Evolutionary conservation across 441 rosid species (phyloP).

Genomic region (Arabidopsis hybrid): DNA sequence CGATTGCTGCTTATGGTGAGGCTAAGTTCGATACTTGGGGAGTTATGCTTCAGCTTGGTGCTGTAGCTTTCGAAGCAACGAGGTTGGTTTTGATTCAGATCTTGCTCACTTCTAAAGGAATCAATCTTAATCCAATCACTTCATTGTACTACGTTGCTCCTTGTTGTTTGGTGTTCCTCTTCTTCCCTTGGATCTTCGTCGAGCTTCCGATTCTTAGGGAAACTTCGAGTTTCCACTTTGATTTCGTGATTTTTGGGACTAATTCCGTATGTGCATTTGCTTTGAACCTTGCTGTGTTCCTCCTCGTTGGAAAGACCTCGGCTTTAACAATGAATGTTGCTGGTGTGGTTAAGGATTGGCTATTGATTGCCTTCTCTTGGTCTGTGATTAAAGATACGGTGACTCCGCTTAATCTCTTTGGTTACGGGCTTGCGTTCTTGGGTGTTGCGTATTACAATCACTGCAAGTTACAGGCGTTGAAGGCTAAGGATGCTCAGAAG

Average conservation of each 20-base stretch:
- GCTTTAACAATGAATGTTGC: conserved; percentile 98
- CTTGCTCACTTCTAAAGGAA: conserved; percentile 88
- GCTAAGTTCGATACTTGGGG: conserved; percentile 94
- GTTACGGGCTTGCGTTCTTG: conserved; percentile 85
- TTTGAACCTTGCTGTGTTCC: conserved; percentile 89
- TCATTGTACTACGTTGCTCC: conserved; percentile 93
- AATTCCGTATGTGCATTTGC: conserved; percentile 93
- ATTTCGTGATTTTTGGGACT: conserved; percentile 84
- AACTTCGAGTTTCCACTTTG: conserved; percentile 83
- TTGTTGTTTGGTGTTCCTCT: conserved; percentile 81
- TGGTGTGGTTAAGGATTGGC: conserved; percentile 97
- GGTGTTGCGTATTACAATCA: conserved; percentile 97
- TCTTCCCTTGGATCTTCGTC: conserved; percentile 90
- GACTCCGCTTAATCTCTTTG: conserved; percentile 80
- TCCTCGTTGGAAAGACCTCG: conserved; percentile 94
- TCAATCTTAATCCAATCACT: conserved; percentile 84
- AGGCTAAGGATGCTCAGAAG: conserved; percentile 91
- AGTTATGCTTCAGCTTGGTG: conserved; percentile 83
- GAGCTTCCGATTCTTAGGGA: conserved; percentile 75
- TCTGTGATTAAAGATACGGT: conserved; percentile 96
- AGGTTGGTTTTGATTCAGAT: conserved; percentile 92
- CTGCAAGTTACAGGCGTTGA: conserved; percentile 86
- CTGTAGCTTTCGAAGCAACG: conserved; percentile 92
- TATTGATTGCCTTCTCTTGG: conserved; percentile 96
- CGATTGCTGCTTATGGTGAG: conserved; percentile 89